Conservation (phyloP, 495 filamentous ascomycete genomes). For the Aspergillus asperescens region DNA sequence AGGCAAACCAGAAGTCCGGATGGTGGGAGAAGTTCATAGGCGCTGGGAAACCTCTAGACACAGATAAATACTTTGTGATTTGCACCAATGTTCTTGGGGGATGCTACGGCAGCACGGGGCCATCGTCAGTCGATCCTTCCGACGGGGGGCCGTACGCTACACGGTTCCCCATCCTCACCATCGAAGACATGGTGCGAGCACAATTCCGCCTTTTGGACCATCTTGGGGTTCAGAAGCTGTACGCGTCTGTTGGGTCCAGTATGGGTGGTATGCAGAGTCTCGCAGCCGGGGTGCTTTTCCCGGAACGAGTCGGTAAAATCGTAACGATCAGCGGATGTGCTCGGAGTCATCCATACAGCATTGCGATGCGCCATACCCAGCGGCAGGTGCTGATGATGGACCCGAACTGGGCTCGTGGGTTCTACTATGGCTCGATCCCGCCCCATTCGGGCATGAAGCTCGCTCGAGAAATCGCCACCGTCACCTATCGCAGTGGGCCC, state of each 20-base stretch:
- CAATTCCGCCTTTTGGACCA: conserved; percentile 86
- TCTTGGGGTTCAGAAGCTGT: conserved; percentile 72
- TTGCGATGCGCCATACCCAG: conserved; percentile 98
- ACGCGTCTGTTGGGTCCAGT: conserved; percentile 90
- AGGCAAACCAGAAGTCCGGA: conserved; percentile 75
- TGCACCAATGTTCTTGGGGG: conserved; percentile 97
- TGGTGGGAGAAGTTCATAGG: conserved; percentile 99
- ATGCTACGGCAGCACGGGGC: conserved; percentile 94
- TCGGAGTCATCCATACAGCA: conserved; percentile 93
- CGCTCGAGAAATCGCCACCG: conserved; percentile 92
- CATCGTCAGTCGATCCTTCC: conserved; percentile 80
- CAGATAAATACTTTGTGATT: conserved; percentile 84
- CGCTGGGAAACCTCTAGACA: conserved; percentile 79
- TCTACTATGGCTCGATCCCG: conserved; percentile 85
- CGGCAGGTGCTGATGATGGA: conserved; percentile 99
- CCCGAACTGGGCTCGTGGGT: conserved; percentile 93
- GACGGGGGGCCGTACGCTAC: conserved; percentile 88
- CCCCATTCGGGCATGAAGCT: conserved; percentile 98
- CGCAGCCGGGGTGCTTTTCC: conserved; percentile 82
- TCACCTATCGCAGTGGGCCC: conserved; percentile 93
- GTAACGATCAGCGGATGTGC: conserved; percentile 93
- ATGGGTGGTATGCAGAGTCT: conserved; percentile 99
- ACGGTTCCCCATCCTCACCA: conserved; percentile 91
- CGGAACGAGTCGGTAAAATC: conserved; percentile 71
- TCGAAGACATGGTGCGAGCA: conserved; percentile 95